Conservation (phyloP, 495 filamentous ascomycete genomes). For the Pyrenula massariospora region DNA sequence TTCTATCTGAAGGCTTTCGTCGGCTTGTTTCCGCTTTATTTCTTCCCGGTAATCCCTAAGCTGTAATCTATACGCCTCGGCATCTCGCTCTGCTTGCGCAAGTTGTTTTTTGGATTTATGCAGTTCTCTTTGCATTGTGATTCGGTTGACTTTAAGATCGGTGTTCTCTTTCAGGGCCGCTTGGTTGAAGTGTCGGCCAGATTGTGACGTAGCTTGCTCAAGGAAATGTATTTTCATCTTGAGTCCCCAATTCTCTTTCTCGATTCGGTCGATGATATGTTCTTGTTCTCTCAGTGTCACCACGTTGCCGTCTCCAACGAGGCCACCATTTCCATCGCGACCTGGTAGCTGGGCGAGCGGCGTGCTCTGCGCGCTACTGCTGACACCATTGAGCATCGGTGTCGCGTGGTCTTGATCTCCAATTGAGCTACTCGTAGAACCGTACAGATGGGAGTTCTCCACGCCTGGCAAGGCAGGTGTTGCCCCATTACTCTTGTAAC, state of each 20-base stretch:
- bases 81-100: slow-evolving; percentile 62
- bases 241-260: slow-evolving; percentile 90
- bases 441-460: slow-evolving; percentile 55
- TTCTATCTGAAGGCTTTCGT: slow-evolving; percentile 50
- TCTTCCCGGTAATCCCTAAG: slow-evolving; percentile 69
- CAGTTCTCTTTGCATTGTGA: slow-evolving; percentile 79
- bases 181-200: slow-evolving; percentile 78
- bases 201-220: slow-evolving; percentile 73
- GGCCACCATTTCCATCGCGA: slow-evolving; percentile 41
- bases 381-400: slow-evolving; percentile 57
- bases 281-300: slow-evolving; percentile 90
- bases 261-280: slow-evolving; percentile 81
- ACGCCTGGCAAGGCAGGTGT: slow-evolving; percentile 51
- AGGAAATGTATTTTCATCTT: slow-evolving; percentile 97
- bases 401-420: slow-evolving; percentile 43
- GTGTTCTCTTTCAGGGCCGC: slow-evolving; percentile 86
- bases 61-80: slow-evolving; percentile 67
- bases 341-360: slow-evolving; percentile 59
- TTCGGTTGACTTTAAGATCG: slow-evolving; percentile 80
- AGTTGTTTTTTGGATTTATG: slow-evolving; percentile 72
- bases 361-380: slow-evolving; percentile 69
- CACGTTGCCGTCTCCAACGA: slow-evolving; percentile 71
- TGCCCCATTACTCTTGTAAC: slow-evolving; percentile 48
- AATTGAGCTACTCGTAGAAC: slow-evolving; percentile 45
- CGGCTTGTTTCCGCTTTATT: slow-evolving; percentile 58